Evolutionary conservation across 148 eudicot species (phyloP).

Genomic region (Oxyria digyna): DNA sequence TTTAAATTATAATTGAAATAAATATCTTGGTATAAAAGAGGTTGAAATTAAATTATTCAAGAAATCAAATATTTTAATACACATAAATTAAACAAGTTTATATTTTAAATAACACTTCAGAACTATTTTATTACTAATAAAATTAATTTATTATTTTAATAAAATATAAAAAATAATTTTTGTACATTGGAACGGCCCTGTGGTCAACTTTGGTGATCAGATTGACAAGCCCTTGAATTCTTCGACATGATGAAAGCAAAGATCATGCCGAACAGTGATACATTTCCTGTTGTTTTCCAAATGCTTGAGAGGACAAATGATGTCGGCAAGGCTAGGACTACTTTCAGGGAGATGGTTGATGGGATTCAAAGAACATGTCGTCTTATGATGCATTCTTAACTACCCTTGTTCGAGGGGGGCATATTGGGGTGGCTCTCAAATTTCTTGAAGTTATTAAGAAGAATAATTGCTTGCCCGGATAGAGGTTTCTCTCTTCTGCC

Average conservation of each 20-base stretch:
- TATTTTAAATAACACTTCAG: too few relatives aligned
- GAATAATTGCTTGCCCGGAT: slow-evolving; percentile 70
- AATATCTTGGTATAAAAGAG: too few relatives aligned
- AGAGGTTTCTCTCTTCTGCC: slow-evolving; percentile 67
- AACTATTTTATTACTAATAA: too few relatives aligned
- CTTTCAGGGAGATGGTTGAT: slow-evolving; percentile 92
- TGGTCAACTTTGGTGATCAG: slow-evolving; percentile 40
- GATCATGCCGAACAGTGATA: slow-evolving; percentile 49
- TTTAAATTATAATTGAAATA: too few relatives aligned
- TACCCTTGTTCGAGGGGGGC: slow-evolving; percentile 45
- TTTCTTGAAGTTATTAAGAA: slow-evolving; percentile 71
- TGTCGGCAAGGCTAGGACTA: slow-evolving; percentile 49
- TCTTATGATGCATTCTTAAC: slow-evolving; percentile 70
- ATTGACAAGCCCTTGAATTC: slow-evolving; percentile 40
- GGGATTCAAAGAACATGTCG: slow-evolving; percentile 41
- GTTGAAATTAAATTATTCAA: too few relatives aligned
- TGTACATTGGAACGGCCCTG: too few relatives aligned
- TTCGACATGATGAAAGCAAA: slow-evolving; percentile 52
- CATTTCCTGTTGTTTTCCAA: slow-evolving; percentile 68
- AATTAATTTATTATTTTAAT: too few relatives aligned
- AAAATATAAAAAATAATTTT: too few relatives aligned
- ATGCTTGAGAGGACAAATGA: slow-evolving; percentile 75
- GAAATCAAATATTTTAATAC: too few relatives aligned
- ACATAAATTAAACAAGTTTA: too few relatives aligned
- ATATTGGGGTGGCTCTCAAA: slow-evolving; percentile 52